Evolutionary conservation across 169 alveolate species (phyloP), one percentile per base, ranked within the genome.

Genomic region (Eimeria falciformis): DNA sequence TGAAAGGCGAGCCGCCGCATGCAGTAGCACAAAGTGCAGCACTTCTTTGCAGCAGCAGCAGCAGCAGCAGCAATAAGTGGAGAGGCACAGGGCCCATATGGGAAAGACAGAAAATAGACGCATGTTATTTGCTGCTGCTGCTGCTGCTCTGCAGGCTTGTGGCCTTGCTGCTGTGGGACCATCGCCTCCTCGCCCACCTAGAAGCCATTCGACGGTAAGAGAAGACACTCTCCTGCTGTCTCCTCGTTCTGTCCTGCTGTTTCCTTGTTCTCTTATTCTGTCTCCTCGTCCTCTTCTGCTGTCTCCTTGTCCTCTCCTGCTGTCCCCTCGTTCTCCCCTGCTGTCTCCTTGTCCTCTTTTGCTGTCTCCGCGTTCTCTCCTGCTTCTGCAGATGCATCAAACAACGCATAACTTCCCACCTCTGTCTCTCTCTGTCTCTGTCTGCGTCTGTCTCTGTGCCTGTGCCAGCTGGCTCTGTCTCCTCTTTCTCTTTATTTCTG

Each of bases 161-260:
- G 53, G 45, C 40, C 23, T 50, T 69, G 81, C 81, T 69, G 53
- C 81, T 69, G 50, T 69, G 81, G 81, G 81, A 69, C 5, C 81
- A 69, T 29, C 47, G 33, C 14, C 81, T 69, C 33, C 81, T 69
- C 3, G 14, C 25, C 50, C 33, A 37, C 53, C 50, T 69, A 21
- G 81, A 69, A 14, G 81, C 81, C 25, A 69, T 69, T 11, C 40
- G 81, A 69, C 12, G 81, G 81, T 69, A 17, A 21, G 53, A 29
- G 25, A 25, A 9, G 65, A 14, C 21, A 0, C 65, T 53, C 23
- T n/a, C n/a, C n/a, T n/a, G n/a, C n/a, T n/a, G n/a, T n/a, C n/a
- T n/a, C n/a, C n/a, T n/a, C 2, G 62, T 21, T 50, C 23, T 50
- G 62, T 62, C 12, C 73, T 62, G 46, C 37, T 18, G 33, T 62